Conservation (phyloP, 495 filamentous ascomycete genomes). For the Margaritispora aquatica region DNA sequence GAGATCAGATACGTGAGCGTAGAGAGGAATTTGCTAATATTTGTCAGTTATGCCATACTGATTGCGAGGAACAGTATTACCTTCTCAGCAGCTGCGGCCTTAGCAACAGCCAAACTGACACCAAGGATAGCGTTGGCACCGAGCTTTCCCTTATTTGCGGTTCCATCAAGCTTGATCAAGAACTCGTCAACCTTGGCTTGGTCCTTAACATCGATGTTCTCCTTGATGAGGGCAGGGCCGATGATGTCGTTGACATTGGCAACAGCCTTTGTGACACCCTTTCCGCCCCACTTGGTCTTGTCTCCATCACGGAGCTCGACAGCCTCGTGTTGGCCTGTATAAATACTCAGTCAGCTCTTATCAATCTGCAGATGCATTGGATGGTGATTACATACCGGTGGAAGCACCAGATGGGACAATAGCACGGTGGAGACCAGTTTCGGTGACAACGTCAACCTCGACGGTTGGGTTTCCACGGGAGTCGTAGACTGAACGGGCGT, state of each 20-base stretch:
- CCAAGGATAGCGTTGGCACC: constrained; percentile 99
- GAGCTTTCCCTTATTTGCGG: constrained; percentile 93
- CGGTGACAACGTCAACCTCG: constrained; percentile 89
- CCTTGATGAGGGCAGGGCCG: constrained; percentile 85
- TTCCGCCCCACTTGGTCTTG: constrained; percentile 94
- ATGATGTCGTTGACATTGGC: constrained; percentile 93
- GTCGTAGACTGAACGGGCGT: constrained; percentile 98
- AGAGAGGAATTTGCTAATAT: constrained; percentile 75
- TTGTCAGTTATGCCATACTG: constrained; percentile 4
- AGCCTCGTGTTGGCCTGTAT: constrained; percentile 89
- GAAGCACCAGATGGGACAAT: constrained; percentile 98
- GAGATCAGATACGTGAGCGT: constrained; percentile 96
- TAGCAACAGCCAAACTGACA: constrained; percentile 91
- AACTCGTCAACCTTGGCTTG: constrained; percentile 90
- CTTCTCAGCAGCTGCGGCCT: constrained; percentile 99
- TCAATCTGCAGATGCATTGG: background rate
- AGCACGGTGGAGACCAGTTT: constrained; percentile 94
- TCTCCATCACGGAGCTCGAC: constrained; percentile 98
- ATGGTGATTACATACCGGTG: constrained; percentile 59
- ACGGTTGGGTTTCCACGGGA: constrained; percentile 97
- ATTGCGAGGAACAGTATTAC: constrained; percentile 24
- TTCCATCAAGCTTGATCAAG: constrained; percentile 93
- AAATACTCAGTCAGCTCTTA: constrained; percentile 8
- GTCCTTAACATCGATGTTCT: constrained; percentile 93
- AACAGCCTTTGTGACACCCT: constrained; percentile 95